Conservation (phyloP, 805 yeast species). For the Kockiozyma suomiensis region DNA sequence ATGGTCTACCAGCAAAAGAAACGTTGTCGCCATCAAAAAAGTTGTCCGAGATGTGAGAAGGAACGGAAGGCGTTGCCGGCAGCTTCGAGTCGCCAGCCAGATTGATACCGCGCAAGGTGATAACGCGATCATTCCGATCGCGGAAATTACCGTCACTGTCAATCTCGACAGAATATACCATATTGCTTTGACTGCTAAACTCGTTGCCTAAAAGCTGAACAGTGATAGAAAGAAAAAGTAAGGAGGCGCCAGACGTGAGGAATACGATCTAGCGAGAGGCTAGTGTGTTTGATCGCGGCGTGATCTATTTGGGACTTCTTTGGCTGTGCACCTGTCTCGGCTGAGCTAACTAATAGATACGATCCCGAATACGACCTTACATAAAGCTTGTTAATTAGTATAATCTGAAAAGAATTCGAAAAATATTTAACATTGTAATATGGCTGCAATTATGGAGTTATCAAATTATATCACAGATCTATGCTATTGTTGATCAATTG, state of each 20-base stretch:
- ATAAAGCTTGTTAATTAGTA: too few relatives aligned
- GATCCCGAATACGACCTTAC: background rate
- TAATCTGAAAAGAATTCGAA: too few relatives aligned
- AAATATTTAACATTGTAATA: too few relatives aligned
- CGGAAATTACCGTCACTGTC: constrained; percentile 48
- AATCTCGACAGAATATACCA: constrained; percentile 25
- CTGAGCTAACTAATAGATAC: background rate
- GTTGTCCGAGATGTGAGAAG: constrained; percentile 46
- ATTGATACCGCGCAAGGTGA: constrained; percentile 77
- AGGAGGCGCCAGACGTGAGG: too few relatives aligned
- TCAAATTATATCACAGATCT: too few relatives aligned
- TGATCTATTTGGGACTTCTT: background rate
- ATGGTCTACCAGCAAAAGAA: constrained; percentile 83
- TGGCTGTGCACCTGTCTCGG: background rate
- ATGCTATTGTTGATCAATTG: too few relatives aligned
- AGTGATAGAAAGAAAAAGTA: background rate
- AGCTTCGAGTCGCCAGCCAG: constrained; percentile 73
- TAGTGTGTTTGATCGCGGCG: background rate
- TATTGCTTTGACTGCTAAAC: background rate
- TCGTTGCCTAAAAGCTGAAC: background rate
- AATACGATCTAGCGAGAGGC: too few relatives aligned
- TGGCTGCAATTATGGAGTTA: too few relatives aligned
- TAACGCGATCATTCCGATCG: constrained; percentile 57
- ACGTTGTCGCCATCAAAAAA: constrained; percentile 74
- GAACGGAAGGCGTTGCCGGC: constrained; percentile 60